Percentiles rank a stretch among this genome's conserved stretches.
These are phyloP conservation scores for Populus euphratica DNA, from an alignment of 345 rosid species.

Conservation along the genomic window DNA sequence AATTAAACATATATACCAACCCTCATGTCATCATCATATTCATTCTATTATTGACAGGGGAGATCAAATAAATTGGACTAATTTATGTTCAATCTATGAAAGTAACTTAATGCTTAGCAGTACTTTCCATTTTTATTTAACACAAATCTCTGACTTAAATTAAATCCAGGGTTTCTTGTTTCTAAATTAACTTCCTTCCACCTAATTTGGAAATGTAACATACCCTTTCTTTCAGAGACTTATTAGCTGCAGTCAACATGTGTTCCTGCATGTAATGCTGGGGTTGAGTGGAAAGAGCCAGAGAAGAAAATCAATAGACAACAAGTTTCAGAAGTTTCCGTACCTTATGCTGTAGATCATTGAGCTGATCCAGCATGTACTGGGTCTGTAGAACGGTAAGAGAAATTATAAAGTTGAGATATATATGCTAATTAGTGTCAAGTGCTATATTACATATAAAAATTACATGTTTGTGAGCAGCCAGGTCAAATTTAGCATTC, in stretches of 20 bases:
- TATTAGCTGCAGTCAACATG: constrained; percentile 69
- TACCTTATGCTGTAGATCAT: constrained; percentile 89
- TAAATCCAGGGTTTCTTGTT: neutral
- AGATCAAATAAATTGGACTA: neutral
- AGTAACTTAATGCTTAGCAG: neutral
- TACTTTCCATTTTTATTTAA: neutral
- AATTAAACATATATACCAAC: neutral
- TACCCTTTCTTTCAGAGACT: constrained; percentile 80
- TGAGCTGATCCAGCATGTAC: constrained; percentile 88
- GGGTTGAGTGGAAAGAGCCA: neutral
- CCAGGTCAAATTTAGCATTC: neutral
- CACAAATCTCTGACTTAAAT: neutral
- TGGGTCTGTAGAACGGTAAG: constrained; percentile 54
- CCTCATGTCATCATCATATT: neutral
- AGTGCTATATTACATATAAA: neutral
- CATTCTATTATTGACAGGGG: neutral
- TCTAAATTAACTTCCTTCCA: neutral
- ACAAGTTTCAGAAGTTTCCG: neutral
- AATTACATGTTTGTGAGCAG: neutral
- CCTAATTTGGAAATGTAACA: constrained; percentile 4
- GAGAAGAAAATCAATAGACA: neutral
- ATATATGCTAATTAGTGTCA: neutral
- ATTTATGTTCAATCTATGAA: neutral
- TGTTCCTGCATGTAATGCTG: constrained; percentile 51
- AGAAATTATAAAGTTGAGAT: neutral